phyloP scores from a whole-genome alignment of 2,329 filamentous ascomycete species.

The Hypoxylon sp. region DNA sequence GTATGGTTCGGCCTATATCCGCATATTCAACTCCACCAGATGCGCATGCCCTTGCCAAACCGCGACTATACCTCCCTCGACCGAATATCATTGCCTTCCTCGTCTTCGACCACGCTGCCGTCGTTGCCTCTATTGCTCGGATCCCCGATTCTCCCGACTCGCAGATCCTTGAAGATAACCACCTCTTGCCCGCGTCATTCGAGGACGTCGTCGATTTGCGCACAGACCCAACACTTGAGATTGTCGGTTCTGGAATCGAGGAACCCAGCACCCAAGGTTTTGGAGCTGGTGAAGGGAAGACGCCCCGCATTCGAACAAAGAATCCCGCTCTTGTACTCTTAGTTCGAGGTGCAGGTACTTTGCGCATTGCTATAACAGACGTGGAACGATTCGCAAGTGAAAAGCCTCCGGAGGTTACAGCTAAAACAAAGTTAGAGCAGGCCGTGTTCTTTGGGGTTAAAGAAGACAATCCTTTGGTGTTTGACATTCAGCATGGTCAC shows the following conservation, averaged over 20 bases:
- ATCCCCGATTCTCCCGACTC: conserved; percentile 79
- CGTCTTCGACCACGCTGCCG: conserved; percentile 82
- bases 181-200: conserved; percentile 76
- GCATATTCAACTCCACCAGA: conserved; percentile 72
- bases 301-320: conserved; percentile 70
- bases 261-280: conserved; percentile 62
- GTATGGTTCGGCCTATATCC: conserved; percentile 77
- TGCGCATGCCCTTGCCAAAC: conserved; percentile 61
- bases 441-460: conserved; percentile 92
- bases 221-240: conserved; percentile 73
- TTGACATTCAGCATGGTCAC: conserved; percentile 76
- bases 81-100: conserved; percentile 86
- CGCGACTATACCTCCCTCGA: conserved; percentile 82
- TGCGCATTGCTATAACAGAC: conserved; percentile 72
- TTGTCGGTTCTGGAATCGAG: conserved; percentile 75
- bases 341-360: conserved; percentile 73
- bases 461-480: conserved; percentile 88
- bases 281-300: conserved; percentile 63
- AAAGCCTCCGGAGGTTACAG: conserved; percentile 75
- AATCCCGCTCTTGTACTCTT: conserved; percentile 74
- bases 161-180: conserved; percentile 79
- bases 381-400: conserved; percentile 72
- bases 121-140: conserved; percentile 80
- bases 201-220: conserved; percentile 91
- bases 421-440: conserved; percentile 92